Conservation (phyloP, 1,284 basidiomycete genomes). For the Ceratobasidium sp. region DNA sequence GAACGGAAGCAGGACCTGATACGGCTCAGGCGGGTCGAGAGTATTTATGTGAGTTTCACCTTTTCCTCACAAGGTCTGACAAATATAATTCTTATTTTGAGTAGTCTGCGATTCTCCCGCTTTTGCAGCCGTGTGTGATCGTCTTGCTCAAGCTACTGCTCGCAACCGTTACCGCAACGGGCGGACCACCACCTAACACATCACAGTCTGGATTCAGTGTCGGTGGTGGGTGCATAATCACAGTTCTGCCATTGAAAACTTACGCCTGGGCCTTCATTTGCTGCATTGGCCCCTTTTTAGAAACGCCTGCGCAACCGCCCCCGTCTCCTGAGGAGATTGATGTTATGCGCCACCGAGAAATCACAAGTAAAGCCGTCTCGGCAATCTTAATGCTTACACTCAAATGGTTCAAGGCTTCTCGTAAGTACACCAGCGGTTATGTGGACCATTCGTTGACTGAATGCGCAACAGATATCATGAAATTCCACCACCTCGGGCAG, state of each 20-base stretch:
- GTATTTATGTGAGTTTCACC: slow-evolving; percentile 80
- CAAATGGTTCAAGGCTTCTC: slow-evolving; percentile 99
- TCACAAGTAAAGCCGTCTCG: slow-evolving; percentile 96
- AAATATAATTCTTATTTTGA: slow-evolving; percentile 49
- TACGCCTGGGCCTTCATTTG: background rate
- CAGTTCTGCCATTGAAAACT: slow-evolving; percentile 2
- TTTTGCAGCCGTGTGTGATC: slow-evolving; percentile 86
- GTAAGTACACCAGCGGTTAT: slow-evolving; percentile 62
- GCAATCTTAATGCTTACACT: slow-evolving; percentile 90
- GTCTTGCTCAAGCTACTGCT: slow-evolving; percentile 89
- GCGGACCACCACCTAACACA: slow-evolving; percentile 26
- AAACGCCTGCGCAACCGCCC: slow-evolving; percentile 72
- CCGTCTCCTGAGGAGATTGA: slow-evolving; percentile 95
- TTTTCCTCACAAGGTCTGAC: background rate
- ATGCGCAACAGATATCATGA: slow-evolving; percentile 83
- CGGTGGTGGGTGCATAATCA: slow-evolving; percentile 67
- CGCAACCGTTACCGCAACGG: slow-evolving; percentile 86
- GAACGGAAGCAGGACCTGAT: slow-evolving; percentile 81
- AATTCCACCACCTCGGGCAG: slow-evolving; percentile 97
- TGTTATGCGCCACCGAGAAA: slow-evolving; percentile 94
- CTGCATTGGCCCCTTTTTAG: slow-evolving; percentile 53
- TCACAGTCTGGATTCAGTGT: slow-evolving; percentile 58
- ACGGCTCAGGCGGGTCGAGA: slow-evolving; percentile 86
- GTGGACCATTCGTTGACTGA: background rate
- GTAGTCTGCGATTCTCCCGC: slow-evolving; percentile 72